phyloP scores from a whole-genome alignment of 2,329 filamentous ascomycete species.

The Exophiala oligosperma region DNA sequence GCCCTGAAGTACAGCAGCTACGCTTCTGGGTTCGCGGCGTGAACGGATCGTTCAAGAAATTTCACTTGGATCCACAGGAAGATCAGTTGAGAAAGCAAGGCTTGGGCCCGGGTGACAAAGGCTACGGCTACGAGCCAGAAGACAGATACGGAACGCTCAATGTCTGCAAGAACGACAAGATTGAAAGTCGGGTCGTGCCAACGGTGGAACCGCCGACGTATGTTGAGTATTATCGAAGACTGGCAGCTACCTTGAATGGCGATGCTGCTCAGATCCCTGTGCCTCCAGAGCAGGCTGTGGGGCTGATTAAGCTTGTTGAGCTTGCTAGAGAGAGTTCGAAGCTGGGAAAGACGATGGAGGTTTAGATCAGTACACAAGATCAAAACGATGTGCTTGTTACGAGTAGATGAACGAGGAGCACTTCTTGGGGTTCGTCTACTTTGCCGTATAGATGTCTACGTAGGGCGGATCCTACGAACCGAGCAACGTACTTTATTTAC shows the following conservation, averaged over 20 bases:
- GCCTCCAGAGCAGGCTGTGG: constrained; percentile 52
- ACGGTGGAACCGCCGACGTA: constrained; percentile 69
- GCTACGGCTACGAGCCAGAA: constrained; percentile 65
- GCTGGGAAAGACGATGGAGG: constrained; percentile 49
- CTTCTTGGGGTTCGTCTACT: no score
- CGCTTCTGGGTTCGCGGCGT: constrained; percentile 76
- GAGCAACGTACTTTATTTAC: background rate
- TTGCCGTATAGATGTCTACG: background rate
- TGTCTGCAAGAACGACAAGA: constrained; percentile 54
- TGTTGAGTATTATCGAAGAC: constrained; percentile 62
- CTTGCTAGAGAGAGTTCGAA: constrained; percentile 55
- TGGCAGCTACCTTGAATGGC: constrained; percentile 52
- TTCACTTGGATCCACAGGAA: constrained; percentile 71
- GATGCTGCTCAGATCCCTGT: constrained; percentile 57
- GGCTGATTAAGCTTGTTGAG: constrained; percentile 59
- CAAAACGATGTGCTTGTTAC: background rate
- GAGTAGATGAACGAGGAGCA: background rate
- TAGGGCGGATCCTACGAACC: background rate
- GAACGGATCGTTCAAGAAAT: constrained; percentile 74
- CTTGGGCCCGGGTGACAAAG: constrained; percentile 58
- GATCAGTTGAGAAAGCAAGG: constrained; percentile 66
- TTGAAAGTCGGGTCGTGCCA: constrained; percentile 50
- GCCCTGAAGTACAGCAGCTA: constrained; percentile 67
- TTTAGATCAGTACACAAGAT: constrained; percentile 5
- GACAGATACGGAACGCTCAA: constrained; percentile 61